Conservation (phyloP, 2,329 filamentous ascomycete species). For the Nannizziopsis arthrosporioides region DNA sequence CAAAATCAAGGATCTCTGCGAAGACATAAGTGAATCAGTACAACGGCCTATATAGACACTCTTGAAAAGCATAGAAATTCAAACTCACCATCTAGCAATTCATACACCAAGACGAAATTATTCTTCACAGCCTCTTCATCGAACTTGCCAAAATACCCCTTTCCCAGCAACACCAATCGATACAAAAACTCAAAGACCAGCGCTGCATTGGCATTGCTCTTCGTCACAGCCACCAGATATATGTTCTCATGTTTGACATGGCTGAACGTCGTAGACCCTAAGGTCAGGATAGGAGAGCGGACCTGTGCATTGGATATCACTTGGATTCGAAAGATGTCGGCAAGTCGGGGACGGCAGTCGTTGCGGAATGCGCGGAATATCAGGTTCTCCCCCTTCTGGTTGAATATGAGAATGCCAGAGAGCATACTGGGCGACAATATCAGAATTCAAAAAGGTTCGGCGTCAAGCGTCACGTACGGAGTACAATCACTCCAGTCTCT, state of each 20-base stretch:
- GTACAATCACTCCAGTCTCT: background rate
- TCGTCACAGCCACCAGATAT: constrained; percentile 92
- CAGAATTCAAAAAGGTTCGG: background rate
- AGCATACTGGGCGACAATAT: constrained; percentile 50
- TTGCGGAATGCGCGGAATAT: constrained; percentile 98
- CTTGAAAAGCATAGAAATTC: background rate
- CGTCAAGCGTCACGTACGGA: background rate
- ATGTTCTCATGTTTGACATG: constrained; percentile 99
- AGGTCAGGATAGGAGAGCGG: constrained; percentile 89
- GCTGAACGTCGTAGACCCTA: constrained; percentile 96
- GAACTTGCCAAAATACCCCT: constrained; percentile 96
- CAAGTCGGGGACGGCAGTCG: constrained; percentile 91
- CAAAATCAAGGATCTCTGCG: constrained; percentile 95
- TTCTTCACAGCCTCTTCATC: constrained; percentile 99
- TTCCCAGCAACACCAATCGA: constrained; percentile 75
- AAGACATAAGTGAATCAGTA: background rate
- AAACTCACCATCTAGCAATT: constrained; percentile 71
- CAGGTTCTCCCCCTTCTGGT: constrained; percentile 98
- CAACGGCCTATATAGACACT: background rate
- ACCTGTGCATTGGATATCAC: constrained; percentile 98
- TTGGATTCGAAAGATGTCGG: constrained; percentile 98
- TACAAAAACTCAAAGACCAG: constrained; percentile 98
- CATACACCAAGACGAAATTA: constrained; percentile 97
- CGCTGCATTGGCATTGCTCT: constrained; percentile 97
- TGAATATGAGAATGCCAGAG: constrained; percentile 95